Base-by-base conservation (phyloP, 2,329 filamentous ascomycete genomes). In the Phaeosphaeriaceae sp. region DNA sequence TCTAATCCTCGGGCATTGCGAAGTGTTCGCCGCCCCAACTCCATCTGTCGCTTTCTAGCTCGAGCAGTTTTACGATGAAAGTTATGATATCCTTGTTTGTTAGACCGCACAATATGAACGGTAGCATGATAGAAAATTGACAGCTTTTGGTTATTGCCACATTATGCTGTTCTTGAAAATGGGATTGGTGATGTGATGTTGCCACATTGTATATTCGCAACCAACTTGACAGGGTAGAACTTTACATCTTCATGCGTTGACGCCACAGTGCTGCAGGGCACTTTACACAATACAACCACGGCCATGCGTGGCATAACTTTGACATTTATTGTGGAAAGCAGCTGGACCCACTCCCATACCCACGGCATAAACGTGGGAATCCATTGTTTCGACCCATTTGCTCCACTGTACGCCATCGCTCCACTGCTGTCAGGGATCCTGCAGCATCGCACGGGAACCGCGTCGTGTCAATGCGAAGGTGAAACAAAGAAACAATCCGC, bases 11-110 rank as follows among this genome's bases (percentile, higher is more conserved):
- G 48, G 61, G 63, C 57, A 58, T 58, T 42, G 58, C 63, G 63
- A 66, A 66, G 63, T 66, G 63, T 62, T 66, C 61, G 63, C 56
- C 56, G 63, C 63, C 57, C 31, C n/a, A n/a, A 17, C 42, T 22
- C 31, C 17, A 36, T 54, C 56, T 54, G 56, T 58, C 56, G 56
- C 56, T 58, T 46, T 58, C 51, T 22, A 36, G 20, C 36, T 40
- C 48, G 40, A 41, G 51, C 27, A 48, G 20, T 41, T 17, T 41
- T 40, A 33, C 41, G 44, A n/a, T 49, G 21, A 36, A 55, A 33
- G 49, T 54, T 49, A 54, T 44, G 52, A 54, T 54, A 54, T 54
- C 52, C 52, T 49, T 31, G 33, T 17, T 48, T 45, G 33, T 36
- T 36, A 36, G 31, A 36, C 31, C 13, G 31, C 6, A 31, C 5